Evolutionary conservation across 2,329 filamentous ascomycete genomes (phyloP).

Genomic region (Aureobasidium sp.): DNA sequence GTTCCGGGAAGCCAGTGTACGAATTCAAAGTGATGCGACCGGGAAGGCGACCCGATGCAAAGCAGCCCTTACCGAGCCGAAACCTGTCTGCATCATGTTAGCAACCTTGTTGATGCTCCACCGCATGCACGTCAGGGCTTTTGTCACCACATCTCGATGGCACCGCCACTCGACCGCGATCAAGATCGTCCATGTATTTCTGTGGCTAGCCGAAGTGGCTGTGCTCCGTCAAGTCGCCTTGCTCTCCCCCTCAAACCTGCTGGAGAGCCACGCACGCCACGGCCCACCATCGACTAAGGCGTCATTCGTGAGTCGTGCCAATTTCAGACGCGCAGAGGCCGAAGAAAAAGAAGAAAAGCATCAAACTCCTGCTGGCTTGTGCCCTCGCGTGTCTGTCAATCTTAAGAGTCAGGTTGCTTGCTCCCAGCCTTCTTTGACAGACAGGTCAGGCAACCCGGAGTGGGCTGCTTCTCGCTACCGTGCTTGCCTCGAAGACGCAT

Average conservation of each 20-base stretch:
- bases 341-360: not conserved
- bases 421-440: constrained; percentile 9
- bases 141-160: not conserved
- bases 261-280: constrained; percentile 5
- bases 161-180: not conserved
- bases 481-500: not conserved
- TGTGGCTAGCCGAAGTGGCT: constrained; percentile 4
- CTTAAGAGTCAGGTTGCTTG: not conserved
- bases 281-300: not conserved
- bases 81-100: not conserved
- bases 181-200: not conserved
- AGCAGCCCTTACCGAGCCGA: not conserved
- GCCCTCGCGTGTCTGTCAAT: not conserved
- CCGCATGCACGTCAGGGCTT: not conserved
- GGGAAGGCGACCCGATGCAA: not conserved
- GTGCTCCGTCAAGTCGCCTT: not conserved
- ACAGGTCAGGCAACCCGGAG: constrained; percentile 6
- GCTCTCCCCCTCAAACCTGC: not conserved
- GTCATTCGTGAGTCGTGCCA: not conserved
- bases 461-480: not conserved
- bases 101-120: not conserved
- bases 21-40: not conserved
- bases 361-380: not conserved
- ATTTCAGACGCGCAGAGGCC: not conserved
- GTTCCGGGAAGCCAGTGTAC: not conserved